Percentiles rank a stretch among this genome's conserved stretches.
Evolutionary conservation across 345 rosid species (phyloP).

Genomic region (Sisymbrium irio): DNA sequence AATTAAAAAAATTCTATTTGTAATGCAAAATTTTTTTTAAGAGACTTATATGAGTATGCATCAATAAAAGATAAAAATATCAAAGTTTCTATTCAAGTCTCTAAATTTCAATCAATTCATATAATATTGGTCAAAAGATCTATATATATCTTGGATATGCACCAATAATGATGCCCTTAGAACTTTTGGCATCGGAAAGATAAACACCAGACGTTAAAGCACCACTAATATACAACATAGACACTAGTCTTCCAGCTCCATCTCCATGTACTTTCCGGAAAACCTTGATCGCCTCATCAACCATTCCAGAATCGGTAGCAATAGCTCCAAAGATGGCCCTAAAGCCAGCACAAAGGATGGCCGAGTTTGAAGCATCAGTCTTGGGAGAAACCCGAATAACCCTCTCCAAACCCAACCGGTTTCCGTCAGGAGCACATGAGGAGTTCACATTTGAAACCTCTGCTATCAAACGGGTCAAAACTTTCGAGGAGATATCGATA

Average conservation of each 20-base stretch:
- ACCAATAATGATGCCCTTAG: no score
- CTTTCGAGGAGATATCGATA: conserved; percentile 53
- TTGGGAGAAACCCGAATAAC: conserved; percentile 58
- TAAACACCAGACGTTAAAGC: background rate
- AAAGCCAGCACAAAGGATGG: conserved; percentile 53
- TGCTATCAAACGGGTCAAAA: conserved; percentile 35
- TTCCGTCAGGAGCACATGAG: conserved; percentile 61
- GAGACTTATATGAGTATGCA: no score
- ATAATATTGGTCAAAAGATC: no score
- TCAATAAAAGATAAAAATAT: no score
- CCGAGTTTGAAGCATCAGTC: conserved; percentile 45
- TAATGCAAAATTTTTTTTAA: no score
- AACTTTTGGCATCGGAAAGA: conserved; percentile 1
- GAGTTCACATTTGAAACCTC: conserved; percentile 48
- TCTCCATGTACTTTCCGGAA: conserved; percentile 55
- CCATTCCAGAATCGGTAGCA: conserved; percentile 46
- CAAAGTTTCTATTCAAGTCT: no score
- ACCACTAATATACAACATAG: conserved; percentile 19
- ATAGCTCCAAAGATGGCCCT: conserved; percentile 75
- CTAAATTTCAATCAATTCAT: no score
- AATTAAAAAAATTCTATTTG: no score
- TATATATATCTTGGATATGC: no score
- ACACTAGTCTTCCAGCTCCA: conserved; percentile 32
- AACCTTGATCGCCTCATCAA: conserved; percentile 47
- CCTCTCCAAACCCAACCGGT: conserved; percentile 48